These are phyloP conservation scores for Malus fusca DNA, from an alignment of 306 rosid species.

Conservation along the genomic window DNA sequence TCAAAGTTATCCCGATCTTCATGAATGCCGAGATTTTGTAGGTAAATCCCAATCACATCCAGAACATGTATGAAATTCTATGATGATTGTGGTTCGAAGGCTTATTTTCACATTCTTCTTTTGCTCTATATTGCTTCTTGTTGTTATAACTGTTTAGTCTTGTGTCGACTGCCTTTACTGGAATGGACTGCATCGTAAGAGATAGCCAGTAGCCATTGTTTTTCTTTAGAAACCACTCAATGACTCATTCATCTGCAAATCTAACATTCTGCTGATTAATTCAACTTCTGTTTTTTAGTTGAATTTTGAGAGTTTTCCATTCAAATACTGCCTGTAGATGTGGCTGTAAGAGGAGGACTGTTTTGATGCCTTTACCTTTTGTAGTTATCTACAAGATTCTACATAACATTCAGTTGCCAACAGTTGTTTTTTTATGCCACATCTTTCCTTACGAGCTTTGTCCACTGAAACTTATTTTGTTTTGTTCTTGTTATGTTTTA, in stretches of 20 bases:
- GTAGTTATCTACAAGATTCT: background rate
- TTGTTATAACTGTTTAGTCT: background rate
- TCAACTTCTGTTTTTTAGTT: background rate
- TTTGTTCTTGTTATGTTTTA: background rate
- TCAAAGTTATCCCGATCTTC: slow-evolving; percentile 70
- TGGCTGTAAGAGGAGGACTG: background rate
- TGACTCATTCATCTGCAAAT: background rate
- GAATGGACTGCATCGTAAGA: background rate
- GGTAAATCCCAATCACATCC: slow-evolving; percentile 46
- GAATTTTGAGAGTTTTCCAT: background rate
- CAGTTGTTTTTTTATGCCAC: background rate
- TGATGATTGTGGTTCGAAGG: background rate
- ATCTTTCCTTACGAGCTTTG: slow-evolving; percentile 4
- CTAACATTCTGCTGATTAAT: background rate
- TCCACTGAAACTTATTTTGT: background rate
- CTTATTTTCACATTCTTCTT: slow-evolving; percentile 8
- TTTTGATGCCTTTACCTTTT: background rate
- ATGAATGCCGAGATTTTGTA: slow-evolving; percentile 67
- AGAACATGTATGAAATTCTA: background rate
- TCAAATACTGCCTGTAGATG: background rate
- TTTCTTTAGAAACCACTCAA: too few relatives aligned
- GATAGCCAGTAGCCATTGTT: too few relatives aligned
- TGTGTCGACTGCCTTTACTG: background rate
- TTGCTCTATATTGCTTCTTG: background rate
- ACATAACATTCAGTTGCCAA: background rate